Conservation (phyloP, 805 yeast species). For the Kodamaea laetipori region DNA sequence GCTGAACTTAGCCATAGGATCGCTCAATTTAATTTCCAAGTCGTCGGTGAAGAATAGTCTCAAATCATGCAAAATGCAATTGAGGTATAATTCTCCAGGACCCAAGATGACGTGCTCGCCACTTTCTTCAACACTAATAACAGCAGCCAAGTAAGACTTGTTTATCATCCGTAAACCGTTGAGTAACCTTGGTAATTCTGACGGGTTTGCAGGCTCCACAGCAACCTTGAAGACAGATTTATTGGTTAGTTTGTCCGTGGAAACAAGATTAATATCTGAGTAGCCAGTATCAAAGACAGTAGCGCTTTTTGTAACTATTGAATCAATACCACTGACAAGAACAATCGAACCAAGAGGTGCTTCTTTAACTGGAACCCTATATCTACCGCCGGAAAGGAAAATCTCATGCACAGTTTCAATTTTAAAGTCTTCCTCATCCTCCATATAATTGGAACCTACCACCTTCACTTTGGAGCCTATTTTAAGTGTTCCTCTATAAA, state of each 20-base stretch:
- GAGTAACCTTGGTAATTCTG: conserved; percentile 71
- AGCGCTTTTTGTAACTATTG: conserved; percentile 59
- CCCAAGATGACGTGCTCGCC: conserved; percentile 84
- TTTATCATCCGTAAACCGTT: conserved; percentile 67
- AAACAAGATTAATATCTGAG: conserved; percentile 29
- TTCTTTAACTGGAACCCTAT: conserved; percentile 53
- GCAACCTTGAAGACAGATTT: conserved; percentile 76
- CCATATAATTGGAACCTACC: conserved; percentile 54
- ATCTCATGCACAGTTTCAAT: conserved; percentile 44
- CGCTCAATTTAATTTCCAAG: conserved; percentile 78
- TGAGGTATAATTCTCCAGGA: conserved; percentile 86
- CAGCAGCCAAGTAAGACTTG: conserved; percentile 65
- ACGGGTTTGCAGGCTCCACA: conserved; percentile 77
- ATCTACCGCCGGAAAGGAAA: conserved; percentile 69
- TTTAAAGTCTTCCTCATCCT: conserved; percentile 56
- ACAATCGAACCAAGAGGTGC: conserved; percentile 71
- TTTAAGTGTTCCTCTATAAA: conserved; percentile 60
- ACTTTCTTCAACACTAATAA: conserved; percentile 77
- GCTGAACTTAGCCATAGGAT: conserved; percentile 75
- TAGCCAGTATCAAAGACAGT: conserved; percentile 45
- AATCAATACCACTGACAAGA: conserved; percentile 63
- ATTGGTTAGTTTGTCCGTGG: conserved; percentile 3
- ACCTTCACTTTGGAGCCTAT: conserved; percentile 52
- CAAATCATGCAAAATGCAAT: conserved; percentile 77
- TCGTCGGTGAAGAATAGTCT: conserved; percentile 58